Base-by-base conservation (phyloP, 495 filamentous ascomycete species). In the Chaetomium tenue region DNA sequence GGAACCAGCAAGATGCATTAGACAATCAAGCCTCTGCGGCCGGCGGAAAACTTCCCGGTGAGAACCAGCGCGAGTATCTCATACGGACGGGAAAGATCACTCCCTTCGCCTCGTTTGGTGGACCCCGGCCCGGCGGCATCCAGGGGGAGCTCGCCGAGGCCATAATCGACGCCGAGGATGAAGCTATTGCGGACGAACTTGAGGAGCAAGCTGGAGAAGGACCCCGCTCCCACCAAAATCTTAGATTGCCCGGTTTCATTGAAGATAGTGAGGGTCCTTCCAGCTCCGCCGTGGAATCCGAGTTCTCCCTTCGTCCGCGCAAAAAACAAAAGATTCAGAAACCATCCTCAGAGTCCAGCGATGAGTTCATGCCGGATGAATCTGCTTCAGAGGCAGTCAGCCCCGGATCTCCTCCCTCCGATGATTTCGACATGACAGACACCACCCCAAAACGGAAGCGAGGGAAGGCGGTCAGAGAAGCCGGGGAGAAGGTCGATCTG, bases 1-100 rank as follows among this genome's bases (percentile, higher is more conserved):
- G 93, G 64, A 85, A 88, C 59, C 75, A 81, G 58, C 77, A 79
- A 40, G 79, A 74, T 33, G 74, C 70, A n/a, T 67, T 60, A 2
- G 76, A 85, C 52, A 80, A 80, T 13, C 73, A 76, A 20, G 70
- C 69, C 1, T 69, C 71, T 8, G 75, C 79, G 25, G 64, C 71
- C 20, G 74, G 72, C 22, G 70, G 74, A 15, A 85, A 83, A 58
- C 74, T 92, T 63, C 86, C 90, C 18, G 87, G 88, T 68, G 94
- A 98, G 77, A 91, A 83, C 16, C 86, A 90, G 58, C 84, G 93
- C 54, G 92, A 95, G 33, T 98, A 91, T 73, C 83, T 98, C 55
- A 93, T 98, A 40, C 85, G 94, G 7, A 98, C 93, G 0, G 94
- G 94, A 58, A 97, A 98, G 75, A 98, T 98, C 68, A 98, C 94